These are phyloP conservation scores for Lasiodiplodia gonubiensis DNA, from an alignment of 2,329 filamentous ascomycete species.

Conservation along the genomic window DNA sequence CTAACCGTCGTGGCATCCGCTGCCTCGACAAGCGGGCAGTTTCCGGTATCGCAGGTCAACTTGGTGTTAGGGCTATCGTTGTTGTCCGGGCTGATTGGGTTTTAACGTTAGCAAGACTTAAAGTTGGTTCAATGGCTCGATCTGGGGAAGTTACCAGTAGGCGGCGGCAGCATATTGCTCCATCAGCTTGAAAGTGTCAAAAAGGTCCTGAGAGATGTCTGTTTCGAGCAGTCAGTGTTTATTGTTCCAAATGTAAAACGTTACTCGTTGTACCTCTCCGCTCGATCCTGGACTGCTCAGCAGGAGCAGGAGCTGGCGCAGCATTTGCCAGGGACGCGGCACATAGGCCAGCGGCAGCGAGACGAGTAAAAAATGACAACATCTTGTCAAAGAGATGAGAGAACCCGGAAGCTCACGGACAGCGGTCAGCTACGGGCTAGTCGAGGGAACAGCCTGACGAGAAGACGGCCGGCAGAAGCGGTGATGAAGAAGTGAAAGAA, in stretches of 20 bases:
- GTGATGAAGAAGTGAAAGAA: not conserved
- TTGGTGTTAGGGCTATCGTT: slow-evolving; percentile 52
- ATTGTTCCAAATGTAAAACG: not conserved
- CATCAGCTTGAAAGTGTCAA: slow-evolving; percentile 53
- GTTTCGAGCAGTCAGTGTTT: slow-evolving; percentile 3
- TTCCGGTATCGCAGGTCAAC: slow-evolving; percentile 52
- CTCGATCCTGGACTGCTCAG: not conserved
- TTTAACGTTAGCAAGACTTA: not conserved
- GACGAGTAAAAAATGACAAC: slow-evolving; percentile 15
- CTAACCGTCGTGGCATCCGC: slow-evolving; percentile 53
- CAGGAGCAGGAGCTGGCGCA: not conserved
- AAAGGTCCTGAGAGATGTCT: slow-evolving; percentile 48
- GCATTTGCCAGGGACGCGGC: slow-evolving; percentile 8
- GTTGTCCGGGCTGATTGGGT: slow-evolving; percentile 43
- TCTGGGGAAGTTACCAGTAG: slow-evolving; percentile 48
- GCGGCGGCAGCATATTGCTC: slow-evolving; percentile 60
- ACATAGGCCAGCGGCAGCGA: slow-evolving; percentile 6
- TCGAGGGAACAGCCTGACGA: not conserved
- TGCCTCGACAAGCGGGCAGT: slow-evolving; percentile 56
- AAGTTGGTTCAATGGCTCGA: not conserved
- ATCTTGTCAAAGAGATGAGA: not conserved
- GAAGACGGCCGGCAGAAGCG: not conserved
- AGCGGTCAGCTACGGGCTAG: not conserved
- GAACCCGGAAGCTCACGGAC: not conserved
- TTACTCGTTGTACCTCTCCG: slow-evolving; percentile 18